Base-by-base conservation (phyloP, 2,329 filamentous ascomycete species). In the Sarocladium oryzae region DNA sequence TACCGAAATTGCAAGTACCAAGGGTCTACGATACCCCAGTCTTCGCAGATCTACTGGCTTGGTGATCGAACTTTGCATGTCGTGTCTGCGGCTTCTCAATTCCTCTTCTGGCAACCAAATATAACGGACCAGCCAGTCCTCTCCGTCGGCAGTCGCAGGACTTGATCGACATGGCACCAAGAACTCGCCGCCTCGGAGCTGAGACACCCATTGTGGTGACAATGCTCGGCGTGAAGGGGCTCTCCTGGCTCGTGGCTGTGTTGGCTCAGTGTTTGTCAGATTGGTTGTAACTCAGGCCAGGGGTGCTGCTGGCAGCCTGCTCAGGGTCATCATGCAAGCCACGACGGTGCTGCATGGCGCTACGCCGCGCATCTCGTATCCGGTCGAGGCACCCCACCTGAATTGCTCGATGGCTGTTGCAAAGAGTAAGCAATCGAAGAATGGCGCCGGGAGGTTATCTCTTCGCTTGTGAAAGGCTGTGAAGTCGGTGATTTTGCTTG, bases 301-400 rank as follows among this genome's bases (percentile, higher is more conserved):
- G n/a, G n/a, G n/a, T n/a, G n/a, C n/a, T n/a, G 20, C 33, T 21
- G 28, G 43, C 26, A 28, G 40, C 40, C 40, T 26, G 11, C 16
- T 48, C 43, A 33, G 28, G 28, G 28, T 33, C 15, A 9, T 33
- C 13, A 48, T 48, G 43, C 43, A 48, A 20, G 43, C 43, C 43
- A 48, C 13, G 43, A 20, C 32, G 16, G 26, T 10, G 26, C 43
- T 48, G 43, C 43, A 48, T 32, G 43, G 43, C 43, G 43, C 43
- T 21, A 21, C 43, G 26, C 26, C 43, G 26, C 33, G 43, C 43
- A 33, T 48, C 43, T 48, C 43, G 43, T 48, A 48, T 48, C 43
- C 43, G 43, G 24, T 43, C 40, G 20, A 7, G 9, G 7, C 9
- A n/a, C 21, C 10, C 40, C 40, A 43, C 40, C 40, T 26, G 7